Percentiles rank a stretch among this genome's conserved stretches.
Conservation (phyloP, 2,329 filamentous ascomycete species). For the Colletotrichum shisoi region DNA sequence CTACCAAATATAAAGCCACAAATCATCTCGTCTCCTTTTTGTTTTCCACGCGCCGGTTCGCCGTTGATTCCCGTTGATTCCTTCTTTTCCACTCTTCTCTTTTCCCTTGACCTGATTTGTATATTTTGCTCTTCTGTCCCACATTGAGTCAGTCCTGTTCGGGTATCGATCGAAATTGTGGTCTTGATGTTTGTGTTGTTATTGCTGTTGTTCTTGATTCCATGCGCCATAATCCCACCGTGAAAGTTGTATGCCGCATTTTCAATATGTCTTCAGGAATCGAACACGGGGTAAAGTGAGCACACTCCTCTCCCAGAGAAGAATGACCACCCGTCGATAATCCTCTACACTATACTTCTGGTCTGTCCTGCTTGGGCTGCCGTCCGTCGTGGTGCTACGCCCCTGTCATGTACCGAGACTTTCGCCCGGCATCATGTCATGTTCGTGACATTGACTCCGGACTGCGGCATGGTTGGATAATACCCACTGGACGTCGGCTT, state of each 20-base stretch:
- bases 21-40: conserved; percentile 19
- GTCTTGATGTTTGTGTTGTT: conserved; percentile 2
- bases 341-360: too few species aligned
- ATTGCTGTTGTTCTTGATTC: background rate
- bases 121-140: conserved; percentile 1
- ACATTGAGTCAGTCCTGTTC: conserved; percentile 13
- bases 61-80: conserved; percentile 13
- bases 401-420: background rate
- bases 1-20: conserved; percentile 17
- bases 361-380: background rate
- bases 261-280: conserved; percentile 11
- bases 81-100: conserved; percentile 1
- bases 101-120: conserved; percentile 1
- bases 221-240: conserved; percentile 18
- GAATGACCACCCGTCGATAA: conserved; percentile 6
- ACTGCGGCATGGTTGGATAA: conserved; percentile 61
- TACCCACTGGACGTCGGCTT: conserved; percentile 62
- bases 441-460: conserved; percentile 56
- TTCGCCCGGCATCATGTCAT: conserved; percentile 37
- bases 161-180: conserved; percentile 19
- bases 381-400: background rate
- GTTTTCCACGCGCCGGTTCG: conserved; percentile 28
- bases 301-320: background rate
- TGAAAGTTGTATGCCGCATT: conserved; percentile 19
- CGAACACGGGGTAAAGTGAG: background rate